These are phyloP conservation scores for Acacia crassicarpa DNA, from an alignment of 306 rosid species.

Conservation along the genomic window DNA sequence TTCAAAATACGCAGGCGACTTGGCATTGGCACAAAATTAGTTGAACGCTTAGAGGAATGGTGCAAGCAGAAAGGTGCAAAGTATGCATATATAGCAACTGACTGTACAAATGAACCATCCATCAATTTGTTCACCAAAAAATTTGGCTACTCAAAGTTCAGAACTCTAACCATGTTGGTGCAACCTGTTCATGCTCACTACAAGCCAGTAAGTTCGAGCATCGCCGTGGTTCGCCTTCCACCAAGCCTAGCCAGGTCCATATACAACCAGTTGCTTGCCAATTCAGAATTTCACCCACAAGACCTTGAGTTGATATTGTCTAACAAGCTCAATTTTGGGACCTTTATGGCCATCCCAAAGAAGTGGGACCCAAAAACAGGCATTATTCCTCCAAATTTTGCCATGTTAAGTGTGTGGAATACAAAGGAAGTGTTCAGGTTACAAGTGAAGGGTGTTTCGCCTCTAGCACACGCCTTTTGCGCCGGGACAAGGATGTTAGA, in stretches of 20 bases:
- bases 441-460: constrained; percentile 76
- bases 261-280: constrained; percentile 53
- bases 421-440: constrained; percentile 83
- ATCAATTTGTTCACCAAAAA: constrained; percentile 76
- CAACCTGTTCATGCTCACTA: constrained; percentile 90
- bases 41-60: constrained; percentile 73
- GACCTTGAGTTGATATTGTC: constrained; percentile 66
- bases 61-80: constrained; percentile 75
- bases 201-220: constrained; percentile 49
- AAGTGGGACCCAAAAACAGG: constrained; percentile 55
- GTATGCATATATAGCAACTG: constrained; percentile 87
- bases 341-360: constrained; percentile 82
- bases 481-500: constrained; percentile 72
- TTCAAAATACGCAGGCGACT: constrained; percentile 59
- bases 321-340: constrained; percentile 72
- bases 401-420: constrained; percentile 88
- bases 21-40: constrained; percentile 81
- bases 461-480: constrained; percentile 58
- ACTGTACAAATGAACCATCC: constrained; percentile 83
- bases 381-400: constrained; percentile 57
- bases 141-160: constrained; percentile 69
- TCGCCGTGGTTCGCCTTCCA: constrained; percentile 48
- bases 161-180: constrained; percentile 68
- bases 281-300: constrained; percentile 71
- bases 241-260: constrained; percentile 40